These are phyloP conservation scores for Tylopilus plumbeoviolaceoides DNA, from an alignment of 768 basidiomycete genomes.

Conservation along the genomic window DNA sequence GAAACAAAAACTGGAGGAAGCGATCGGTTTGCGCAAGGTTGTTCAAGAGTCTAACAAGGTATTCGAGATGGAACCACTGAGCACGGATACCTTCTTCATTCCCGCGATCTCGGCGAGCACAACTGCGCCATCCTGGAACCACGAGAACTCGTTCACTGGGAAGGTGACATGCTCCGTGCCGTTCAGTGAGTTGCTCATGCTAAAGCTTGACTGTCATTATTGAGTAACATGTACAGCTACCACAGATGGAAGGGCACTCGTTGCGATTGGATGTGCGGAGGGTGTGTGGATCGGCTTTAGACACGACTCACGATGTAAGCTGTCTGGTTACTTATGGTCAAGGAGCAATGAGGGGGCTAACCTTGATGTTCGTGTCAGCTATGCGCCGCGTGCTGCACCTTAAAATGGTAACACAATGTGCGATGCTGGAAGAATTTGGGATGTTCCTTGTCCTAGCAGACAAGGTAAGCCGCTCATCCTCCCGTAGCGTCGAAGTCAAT, in stretches of 20 bases:
- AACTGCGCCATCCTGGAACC: slow-evolving; percentile 52
- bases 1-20: slow-evolving; percentile 87
- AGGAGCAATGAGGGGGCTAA: slow-evolving; percentile 8
- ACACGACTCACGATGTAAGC: slow-evolving; percentile 76
- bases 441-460: slow-evolving; percentile 95
- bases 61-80: slow-evolving; percentile 89
- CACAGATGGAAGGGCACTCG: slow-evolving; percentile 76
- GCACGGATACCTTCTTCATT: slow-evolving; percentile 82
- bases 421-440: slow-evolving; percentile 93
- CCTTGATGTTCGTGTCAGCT: slow-evolving; percentile 40
- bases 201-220: background rate
- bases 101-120: slow-evolving; percentile 54
- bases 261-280: slow-evolving; percentile 92
- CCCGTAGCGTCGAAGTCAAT: background rate
- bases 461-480: slow-evolving; percentile 46
- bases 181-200: slow-evolving; percentile 55
- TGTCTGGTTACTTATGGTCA: background rate
- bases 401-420: slow-evolving; percentile 91
- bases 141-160: slow-evolving; percentile 69
- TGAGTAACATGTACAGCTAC: slow-evolving; percentile 49
- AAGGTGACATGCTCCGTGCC: slow-evolving; percentile 95
- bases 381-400: slow-evolving; percentile 92
- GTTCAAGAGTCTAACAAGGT: slow-evolving; percentile 94
- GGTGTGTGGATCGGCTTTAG: slow-evolving; percentile 95
- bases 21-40: slow-evolving; percentile 75